Evolutionary conservation across 495 filamentous ascomycete species (phyloP).

Genomic region (Sordaria brevicollis): DNA sequence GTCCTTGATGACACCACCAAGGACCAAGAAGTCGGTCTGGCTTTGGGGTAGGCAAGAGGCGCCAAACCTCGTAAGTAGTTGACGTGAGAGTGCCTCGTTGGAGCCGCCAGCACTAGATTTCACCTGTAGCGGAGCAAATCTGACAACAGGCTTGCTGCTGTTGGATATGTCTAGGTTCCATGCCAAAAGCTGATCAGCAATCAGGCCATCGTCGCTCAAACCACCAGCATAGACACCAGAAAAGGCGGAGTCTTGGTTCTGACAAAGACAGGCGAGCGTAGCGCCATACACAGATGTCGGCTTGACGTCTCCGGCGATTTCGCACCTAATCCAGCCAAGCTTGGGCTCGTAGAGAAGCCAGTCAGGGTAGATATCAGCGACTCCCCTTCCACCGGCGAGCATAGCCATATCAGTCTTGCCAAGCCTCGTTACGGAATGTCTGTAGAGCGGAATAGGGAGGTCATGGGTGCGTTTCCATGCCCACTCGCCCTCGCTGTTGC

Average conservation of each 20-base stretch:
- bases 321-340: constrained; percentile 34
- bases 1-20: constrained; percentile 41
- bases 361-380: constrained; percentile 35
- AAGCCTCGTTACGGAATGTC: constrained; percentile 58
- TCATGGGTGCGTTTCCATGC: constrained; percentile 52
- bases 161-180: constrained; percentile 38
- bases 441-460: constrained; percentile 56
- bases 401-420: constrained; percentile 37
- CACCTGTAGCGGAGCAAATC: constrained; percentile 1
- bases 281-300: constrained; percentile 55
- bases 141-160: constrained; percentile 14
- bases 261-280: constrained; percentile 21
- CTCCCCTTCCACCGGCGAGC: constrained; percentile 16
- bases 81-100: background rate
- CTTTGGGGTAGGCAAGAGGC: constrained; percentile 14
- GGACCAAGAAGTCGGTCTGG: constrained; percentile 12
- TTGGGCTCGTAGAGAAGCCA: constrained; percentile 55
- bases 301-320: constrained; percentile 12
- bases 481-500: constrained; percentile 6
- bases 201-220: constrained; percentile 46
- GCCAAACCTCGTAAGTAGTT: constrained; percentile 18
- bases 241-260: constrained; percentile 7
- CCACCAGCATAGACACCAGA: constrained; percentile 60
- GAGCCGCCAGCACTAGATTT: background rate
- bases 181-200: constrained; percentile 40